phyloP scores from a whole-genome alignment of 352 stramenopile species.

The Phytopythium aichiense region DNA sequence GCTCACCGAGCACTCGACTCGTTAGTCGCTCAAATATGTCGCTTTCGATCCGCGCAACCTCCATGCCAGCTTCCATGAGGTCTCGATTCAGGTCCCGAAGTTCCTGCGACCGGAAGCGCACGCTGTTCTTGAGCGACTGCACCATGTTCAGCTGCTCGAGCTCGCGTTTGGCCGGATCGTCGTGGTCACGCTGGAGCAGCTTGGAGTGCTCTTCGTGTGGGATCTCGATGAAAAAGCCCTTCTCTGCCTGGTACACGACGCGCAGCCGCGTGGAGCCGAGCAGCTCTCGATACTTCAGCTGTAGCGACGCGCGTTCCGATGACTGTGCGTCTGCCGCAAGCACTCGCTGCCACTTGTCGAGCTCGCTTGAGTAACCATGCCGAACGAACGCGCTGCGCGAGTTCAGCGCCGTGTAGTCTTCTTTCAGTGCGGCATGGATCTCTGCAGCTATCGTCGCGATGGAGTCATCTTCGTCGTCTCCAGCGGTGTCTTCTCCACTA shows the following conservation, averaged over 20 bases:
- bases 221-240: slow-evolving; percentile 66
- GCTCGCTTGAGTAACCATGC: slow-evolving; percentile 43
- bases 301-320: slow-evolving; percentile 34
- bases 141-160: slow-evolving; percentile 44
- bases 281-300: slow-evolving; percentile 55
- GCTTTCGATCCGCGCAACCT: slow-evolving; percentile 48
- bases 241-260: slow-evolving; percentile 55
- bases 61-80: slow-evolving; percentile 45
- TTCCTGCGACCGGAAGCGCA: slow-evolving; percentile 64
- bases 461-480: slow-evolving; percentile 6
- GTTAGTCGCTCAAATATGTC: slow-evolving; percentile 51
- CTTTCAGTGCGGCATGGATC: slow-evolving; percentile 55
- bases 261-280: slow-evolving; percentile 51
- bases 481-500: background rate
- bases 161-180: slow-evolving; percentile 7
- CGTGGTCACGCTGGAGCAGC: slow-evolving; percentile 22
- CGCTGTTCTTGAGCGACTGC: slow-evolving; percentile 65
- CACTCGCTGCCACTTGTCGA: slow-evolving; percentile 59
- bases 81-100: slow-evolving; percentile 58
- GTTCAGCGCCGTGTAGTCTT: slow-evolving; percentile 60
- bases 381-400: slow-evolving; percentile 55
- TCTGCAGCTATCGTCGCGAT: slow-evolving; percentile 25
- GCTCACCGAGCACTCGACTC: slow-evolving; percentile 25
- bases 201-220: slow-evolving; percentile 53
- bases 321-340: slow-evolving; percentile 39